Evolutionary conservation across 2,329 filamentous ascomycete genomes (phyloP).

Genomic region (Colletotrichum somersetense): DNA sequence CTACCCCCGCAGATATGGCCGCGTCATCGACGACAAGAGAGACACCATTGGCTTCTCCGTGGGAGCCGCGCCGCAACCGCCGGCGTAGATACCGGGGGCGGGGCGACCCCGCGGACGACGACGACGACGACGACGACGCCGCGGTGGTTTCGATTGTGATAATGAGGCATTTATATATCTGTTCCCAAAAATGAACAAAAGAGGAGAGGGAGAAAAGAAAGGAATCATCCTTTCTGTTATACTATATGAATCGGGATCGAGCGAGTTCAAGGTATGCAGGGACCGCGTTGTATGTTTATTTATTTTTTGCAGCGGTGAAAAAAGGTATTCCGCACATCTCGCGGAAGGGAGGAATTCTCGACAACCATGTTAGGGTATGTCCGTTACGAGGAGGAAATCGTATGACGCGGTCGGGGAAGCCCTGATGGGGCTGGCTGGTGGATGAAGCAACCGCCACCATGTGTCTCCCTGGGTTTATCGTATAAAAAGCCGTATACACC

Average conservation of each 20-base stretch:
- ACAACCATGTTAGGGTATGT: neutral
- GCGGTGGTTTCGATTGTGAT: neutral
- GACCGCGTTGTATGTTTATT: neutral
- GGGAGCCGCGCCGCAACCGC: constrained; percentile 10
- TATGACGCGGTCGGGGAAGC: constrained; percentile 1
- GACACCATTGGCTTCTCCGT: constrained; percentile 68
- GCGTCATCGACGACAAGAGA: constrained; percentile 74
- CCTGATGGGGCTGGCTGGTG: neutral
- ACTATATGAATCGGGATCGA: neutral
- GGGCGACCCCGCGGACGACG: neutral
- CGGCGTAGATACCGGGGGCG: constrained; percentile 3
- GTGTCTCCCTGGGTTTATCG: neutral
- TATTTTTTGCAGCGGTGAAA: no score
- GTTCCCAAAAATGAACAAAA: neutral
- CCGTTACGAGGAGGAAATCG: neutral
- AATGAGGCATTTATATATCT: neutral
- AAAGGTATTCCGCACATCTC: neutral
- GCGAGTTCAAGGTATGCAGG: neutral
- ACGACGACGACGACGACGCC: neutral
- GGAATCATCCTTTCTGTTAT: neutral
- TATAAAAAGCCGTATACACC: constrained; percentile 6
- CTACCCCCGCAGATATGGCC: constrained; percentile 58
- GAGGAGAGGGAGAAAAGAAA: neutral
- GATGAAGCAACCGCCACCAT: neutral
- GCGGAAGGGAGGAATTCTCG: neutral